Base-by-base conservation (phyloP, 1,284 basidiomycete species). In the Puccinia coronata region DNA sequence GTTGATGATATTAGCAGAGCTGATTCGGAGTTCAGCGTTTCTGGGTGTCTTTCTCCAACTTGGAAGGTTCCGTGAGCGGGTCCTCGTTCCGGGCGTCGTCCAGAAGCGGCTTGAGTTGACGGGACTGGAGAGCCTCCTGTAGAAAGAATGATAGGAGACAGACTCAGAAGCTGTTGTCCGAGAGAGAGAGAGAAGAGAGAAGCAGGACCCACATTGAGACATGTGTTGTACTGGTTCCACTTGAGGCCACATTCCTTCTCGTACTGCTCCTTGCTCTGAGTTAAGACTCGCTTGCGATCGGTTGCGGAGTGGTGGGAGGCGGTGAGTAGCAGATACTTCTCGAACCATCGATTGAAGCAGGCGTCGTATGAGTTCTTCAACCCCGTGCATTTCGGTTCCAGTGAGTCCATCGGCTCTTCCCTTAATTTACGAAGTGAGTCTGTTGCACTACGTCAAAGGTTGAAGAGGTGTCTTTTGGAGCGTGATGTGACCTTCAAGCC, bases 331-430 rank as follows among this genome's bases (percentile, higher is more conserved):
- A 86, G 78, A 74, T 86, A 86, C 49, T 84, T 84, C 51, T 83
- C 84, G 83, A 86, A 86, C 86, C 86, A 86, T 12, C 80, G 47
- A 76, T 85, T 84, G 82, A 86, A 86, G 80, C 86, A 86, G 1
- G 83, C 51, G 73, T 86, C 86, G 82, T 86, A 86, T 16, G 83
- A 82, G 70, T 86, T 84, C 82, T 86, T 86, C 63, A 85, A 83
- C 2, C 84, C 83, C 14, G 86, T 86, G 79, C 86, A 86, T 73
- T 84, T 83, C 2, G 85, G 82, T 14, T 84, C 84, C 49, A 86
- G 82, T 4, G 85, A 86, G 4, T 85, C 83, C 84, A 86, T 86
- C n/a, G n/a, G n/a, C n/a, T n/a, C n/a, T n/a, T n/a, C n/a, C n/a
- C n/a, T n/a, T n/a, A n/a, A n/a, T n/a, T n/a, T n/a, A n/a, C n/a